Conservation (phyloP, 768 basidiomycete species). For the Boletus reticuloceps region DNA sequence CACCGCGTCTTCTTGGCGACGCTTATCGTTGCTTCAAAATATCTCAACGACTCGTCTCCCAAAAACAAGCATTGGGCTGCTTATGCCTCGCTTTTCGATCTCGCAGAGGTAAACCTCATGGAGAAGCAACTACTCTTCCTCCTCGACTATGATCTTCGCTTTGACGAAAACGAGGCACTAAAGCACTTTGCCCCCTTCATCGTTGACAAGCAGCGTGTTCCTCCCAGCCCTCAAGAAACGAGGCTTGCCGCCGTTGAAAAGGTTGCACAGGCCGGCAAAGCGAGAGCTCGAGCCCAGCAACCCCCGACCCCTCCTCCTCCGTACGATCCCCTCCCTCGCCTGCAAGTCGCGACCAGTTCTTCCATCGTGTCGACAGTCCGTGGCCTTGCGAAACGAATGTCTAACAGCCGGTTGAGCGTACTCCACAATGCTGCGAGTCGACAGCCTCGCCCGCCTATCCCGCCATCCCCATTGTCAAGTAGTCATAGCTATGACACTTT, state of each 20-base stretch:
- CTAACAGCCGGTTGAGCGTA: slow-evolving; percentile 37
- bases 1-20: slow-evolving; percentile 96
- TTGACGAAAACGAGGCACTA: slow-evolving; percentile 80
- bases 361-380: slow-evolving; percentile 55
- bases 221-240: slow-evolving; percentile 37
- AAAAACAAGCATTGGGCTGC: slow-evolving; percentile 93
- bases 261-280: slow-evolving; percentile 53
- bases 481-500: slow-evolving; percentile 44
- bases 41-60: slow-evolving; percentile 93
- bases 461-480: slow-evolving; percentile 34
- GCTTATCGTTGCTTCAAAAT: slow-evolving; percentile 94
- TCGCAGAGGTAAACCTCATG: slow-evolving; percentile 89
- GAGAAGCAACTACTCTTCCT: slow-evolving; percentile 93
- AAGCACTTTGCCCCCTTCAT: slow-evolving; percentile 70
- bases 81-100: slow-evolving; percentile 74
- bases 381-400: slow-evolving; percentile 58
- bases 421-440: slow-evolving; percentile 17
- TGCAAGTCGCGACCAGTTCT: slow-evolving; percentile 26
- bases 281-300: slow-evolving; percentile 47
- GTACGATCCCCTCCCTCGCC: slow-evolving; percentile 31
- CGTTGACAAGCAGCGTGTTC: slow-evolving; percentile 18
- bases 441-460: slow-evolving; percentile 15
- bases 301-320: slow-evolving; percentile 46
- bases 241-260: slow-evolving; percentile 53
- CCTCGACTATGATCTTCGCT: slow-evolving; percentile 90